Conservation (phyloP, 345 rosid genomes). For the Citrus inodora region DNA sequence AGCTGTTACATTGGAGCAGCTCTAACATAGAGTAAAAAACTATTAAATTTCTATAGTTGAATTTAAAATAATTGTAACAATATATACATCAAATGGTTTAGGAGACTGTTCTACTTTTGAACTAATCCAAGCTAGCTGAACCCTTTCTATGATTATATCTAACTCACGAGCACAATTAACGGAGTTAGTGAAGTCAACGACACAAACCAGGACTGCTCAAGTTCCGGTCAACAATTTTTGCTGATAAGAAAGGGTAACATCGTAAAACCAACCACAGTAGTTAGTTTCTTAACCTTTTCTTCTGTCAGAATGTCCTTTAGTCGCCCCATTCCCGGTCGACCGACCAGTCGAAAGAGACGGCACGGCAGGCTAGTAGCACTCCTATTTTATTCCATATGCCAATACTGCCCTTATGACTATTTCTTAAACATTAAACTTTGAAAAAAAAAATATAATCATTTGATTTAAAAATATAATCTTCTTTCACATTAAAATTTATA, state of each 20-base stretch:
- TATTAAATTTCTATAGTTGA: fast-evolving
- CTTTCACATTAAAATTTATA: no score
- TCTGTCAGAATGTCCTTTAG: no score
- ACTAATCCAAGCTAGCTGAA: no score
- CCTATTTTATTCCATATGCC: background rate
- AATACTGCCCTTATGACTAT: background rate
- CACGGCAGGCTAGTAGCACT: background rate
- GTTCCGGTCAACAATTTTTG: background rate
- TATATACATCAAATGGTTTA: no score
- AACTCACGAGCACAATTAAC: no score
- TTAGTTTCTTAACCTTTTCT: no score
- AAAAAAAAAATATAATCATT: no score
- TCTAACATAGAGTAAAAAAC: fast-evolving
- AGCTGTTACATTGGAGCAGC: fast-evolving
- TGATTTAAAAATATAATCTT: no score
- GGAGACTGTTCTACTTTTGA: fast-evolving
- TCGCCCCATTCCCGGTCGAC: no score
- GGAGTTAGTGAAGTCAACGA: background rate
- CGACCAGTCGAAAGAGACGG: background rate
- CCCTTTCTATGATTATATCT: fast-evolving
- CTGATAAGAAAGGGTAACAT: background rate
- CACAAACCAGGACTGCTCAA: background rate
- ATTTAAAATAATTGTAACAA: no score
- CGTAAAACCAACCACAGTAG: no score
- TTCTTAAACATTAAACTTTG: background rate